A percentile compares a stretch with the other conserved stretches of the same genome.
Conservation (phyloP, 768 basidiomycete species). For the Boletus edulis region DNA sequence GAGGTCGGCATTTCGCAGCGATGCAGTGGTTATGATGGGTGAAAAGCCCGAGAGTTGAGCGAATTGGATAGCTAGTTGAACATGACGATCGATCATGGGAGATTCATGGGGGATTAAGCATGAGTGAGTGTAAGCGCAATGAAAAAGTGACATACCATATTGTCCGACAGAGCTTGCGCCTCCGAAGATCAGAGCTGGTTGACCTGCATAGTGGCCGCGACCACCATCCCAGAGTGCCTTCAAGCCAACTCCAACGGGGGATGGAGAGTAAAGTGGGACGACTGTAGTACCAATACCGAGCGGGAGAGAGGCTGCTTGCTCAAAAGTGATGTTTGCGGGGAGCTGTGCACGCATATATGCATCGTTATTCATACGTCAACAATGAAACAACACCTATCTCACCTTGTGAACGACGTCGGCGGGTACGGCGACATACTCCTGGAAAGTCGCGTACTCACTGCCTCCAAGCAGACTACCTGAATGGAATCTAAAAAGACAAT, state of each 20-base stretch:
- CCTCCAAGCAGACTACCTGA: background rate
- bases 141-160: slow-evolving; percentile 25
- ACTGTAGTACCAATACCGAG: slow-evolving; percentile 31
- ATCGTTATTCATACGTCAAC: too few relatives aligned
- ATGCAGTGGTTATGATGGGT: slow-evolving; percentile 41
- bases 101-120: background rate
- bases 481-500: slow-evolving; percentile 15
- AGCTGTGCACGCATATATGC: slow-evolving; percentile 20
- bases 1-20: slow-evolving; percentile 30
- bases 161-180: slow-evolving; percentile 39
- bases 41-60: slow-evolving; percentile 35
- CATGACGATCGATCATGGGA: background rate
- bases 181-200: slow-evolving; percentile 36
- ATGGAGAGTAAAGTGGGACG: slow-evolving; percentile 31
- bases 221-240: slow-evolving; percentile 37
- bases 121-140: slow-evolving; percentile 18
- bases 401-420: slow-evolving; percentile 23
- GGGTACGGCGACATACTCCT: slow-evolving; percentile 25
- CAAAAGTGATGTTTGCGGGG: slow-evolving; percentile 36
- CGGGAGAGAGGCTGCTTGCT: slow-evolving; percentile 39
- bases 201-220: slow-evolving; percentile 26
- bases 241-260: slow-evolving; percentile 28
- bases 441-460: slow-evolving; percentile 19
- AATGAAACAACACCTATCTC: background rate
- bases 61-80: slow-evolving; percentile 32